Evolutionary conservation across 2,329 filamentous ascomycete species (phyloP), one percentile per base, ranked within the genome.

Genomic region (Ceratocystis cubensis): DNA sequence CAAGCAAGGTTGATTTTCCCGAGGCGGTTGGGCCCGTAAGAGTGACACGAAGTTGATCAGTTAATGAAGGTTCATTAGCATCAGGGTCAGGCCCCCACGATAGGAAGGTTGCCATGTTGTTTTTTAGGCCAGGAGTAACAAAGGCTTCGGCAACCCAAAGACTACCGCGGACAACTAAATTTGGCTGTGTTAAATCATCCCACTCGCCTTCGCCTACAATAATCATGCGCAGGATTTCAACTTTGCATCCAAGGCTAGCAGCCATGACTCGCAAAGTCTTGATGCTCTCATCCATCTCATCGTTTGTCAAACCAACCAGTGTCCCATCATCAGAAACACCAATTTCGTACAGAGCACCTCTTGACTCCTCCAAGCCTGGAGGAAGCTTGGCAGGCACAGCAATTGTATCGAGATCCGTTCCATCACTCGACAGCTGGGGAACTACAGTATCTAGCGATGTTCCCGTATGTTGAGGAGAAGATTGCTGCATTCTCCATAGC

Each of bases 271-370:
- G 84, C 46, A 99, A 77, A 67, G 92, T 96, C 53, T 82, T 83
- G 69, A 97, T 80, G 73, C 91, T 96, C 75, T 97, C 93, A 69
- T 93, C 84, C 81, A 99, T 84, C 75, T 99, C 94, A 73, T 96
- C 91, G 70, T 89, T 85, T 1, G 90, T 89, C 61, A 99, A 79
- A 0, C 94, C 94, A 53, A 96, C 84, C 67, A 99, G 85, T 0
- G 88, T 91, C 6, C 94, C 94, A 76, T 97, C 91, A 74, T 99
- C 94, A 33, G 92, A 88, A 8, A 99, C 91, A 0, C 94, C 94
- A 74, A 99, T 96, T 75, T 99, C 93, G 71, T 99, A 99, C 63
- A 97, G 76, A 0, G 94, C 94, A 4, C 94, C 94, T 70, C 90
- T 88, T 17, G 91, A 96, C 74, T 96, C 92, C 73, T 97, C 93